phyloP scores from a whole-genome alignment of 176 grass and related monocot genomes.

The Oryza australiensis region DNA sequence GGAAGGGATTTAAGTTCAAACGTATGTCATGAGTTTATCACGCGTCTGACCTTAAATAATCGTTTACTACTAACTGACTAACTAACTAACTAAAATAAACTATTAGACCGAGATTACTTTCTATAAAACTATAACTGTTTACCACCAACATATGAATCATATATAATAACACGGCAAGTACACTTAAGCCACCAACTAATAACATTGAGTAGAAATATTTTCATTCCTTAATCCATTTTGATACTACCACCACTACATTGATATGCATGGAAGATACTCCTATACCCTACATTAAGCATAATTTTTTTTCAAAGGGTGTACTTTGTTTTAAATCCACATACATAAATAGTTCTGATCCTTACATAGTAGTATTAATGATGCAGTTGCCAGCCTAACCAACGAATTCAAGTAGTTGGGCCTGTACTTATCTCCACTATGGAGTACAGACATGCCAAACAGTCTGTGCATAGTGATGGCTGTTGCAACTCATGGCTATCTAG shows the following conservation, averaged over 20 bases:
- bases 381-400: conserved; percentile 13
- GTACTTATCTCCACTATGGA: conserved; percentile 8
- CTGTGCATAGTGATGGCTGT: conserved; percentile 1
- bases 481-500: background rate
- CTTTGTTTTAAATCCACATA: conserved; percentile 11
- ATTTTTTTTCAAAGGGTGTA: conserved; percentile 33
- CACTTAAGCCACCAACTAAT: background rate
- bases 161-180: conserved; percentile 27
- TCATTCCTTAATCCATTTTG: conserved; percentile 37
- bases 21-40: background rate
- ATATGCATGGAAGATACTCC: background rate
- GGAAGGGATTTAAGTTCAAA: conserved; percentile 36
- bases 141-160: conserved; percentile 18
- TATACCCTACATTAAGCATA: background rate
- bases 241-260: background rate
- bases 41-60: conserved; percentile 5
- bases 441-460: conserved; percentile 13
- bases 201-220: conserved; percentile 20
- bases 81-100: background rate
- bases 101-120: background rate
- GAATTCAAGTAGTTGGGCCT: conserved; percentile 14
- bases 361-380: conserved; percentile 2
- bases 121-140: background rate
- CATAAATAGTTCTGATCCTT: conserved; percentile 15
- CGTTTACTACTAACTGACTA: conserved; percentile 10